Conservation (phyloP, 176 grass and related monocot genomes). For the barley (Hordeum vulgare) region MorexV3_pseudomolecules_assembly NC_058519.1:288002205-288002704, state of each 20-base stretch:
- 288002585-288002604: not conserved
- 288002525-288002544: not conserved
- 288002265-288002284: slow-evolving; percentile 9
- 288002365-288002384: slow-evolving; percentile 88
- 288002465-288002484: not conserved
- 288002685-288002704: slow-evolving; percentile 11
- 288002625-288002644: not conserved
- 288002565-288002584: slow-evolving; percentile 7
- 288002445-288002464: slow-evolving; percentile 20
- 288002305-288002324: not conserved
- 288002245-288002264: slow-evolving; percentile 5
- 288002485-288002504: not conserved
- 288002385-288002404: slow-evolving; percentile 93
- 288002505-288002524: not conserved
- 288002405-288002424: slow-evolving; percentile 60
- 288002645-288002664: slow-evolving; percentile 6
- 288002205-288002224: not conserved
- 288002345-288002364: slow-evolving; percentile 89
- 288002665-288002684: not conserved
- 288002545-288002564: not conserved
- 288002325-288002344: slow-evolving; percentile 87
- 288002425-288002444: slow-evolving; percentile 75
- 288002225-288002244: not conserved
- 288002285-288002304: not conserved
- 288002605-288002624: not conserved